These are phyloP conservation scores for Saccharomycopsis oosterbeekiorum DNA, from an alignment of 805 yeast genomes.

Conservation along the genomic window DNA sequence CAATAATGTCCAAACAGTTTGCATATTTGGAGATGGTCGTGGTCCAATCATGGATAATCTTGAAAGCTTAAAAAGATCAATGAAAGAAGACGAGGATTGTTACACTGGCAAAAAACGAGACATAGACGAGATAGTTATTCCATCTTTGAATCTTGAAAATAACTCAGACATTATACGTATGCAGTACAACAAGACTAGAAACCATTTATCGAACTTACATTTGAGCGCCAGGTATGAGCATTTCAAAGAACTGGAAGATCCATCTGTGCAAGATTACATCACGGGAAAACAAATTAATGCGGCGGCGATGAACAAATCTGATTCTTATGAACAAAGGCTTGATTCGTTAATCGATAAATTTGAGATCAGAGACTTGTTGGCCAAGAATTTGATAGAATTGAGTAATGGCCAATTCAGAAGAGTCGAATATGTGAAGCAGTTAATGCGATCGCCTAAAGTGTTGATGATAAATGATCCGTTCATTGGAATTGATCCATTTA, in stretches of 20 bases:
- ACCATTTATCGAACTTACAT: slow-evolving; percentile 36
- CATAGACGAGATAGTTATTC: not conserved
- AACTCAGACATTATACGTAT: not conserved
- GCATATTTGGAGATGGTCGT: not conserved
- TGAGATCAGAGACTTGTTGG: slow-evolving; percentile 44
- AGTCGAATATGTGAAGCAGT: slow-evolving; percentile 72
- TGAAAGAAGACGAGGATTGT: not conserved
- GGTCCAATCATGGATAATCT: not conserved
- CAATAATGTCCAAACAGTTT: not conserved
- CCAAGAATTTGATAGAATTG: slow-evolving; percentile 75
- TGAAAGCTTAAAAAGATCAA: not conserved
- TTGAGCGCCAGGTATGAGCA: slow-evolving; percentile 84
- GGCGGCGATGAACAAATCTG: slow-evolving; percentile 36
- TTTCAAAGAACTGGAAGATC: slow-evolving; percentile 77
- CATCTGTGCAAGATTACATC: slow-evolving; percentile 27
- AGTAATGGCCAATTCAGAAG: slow-evolving; percentile 93
- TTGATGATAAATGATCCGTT: slow-evolving; percentile 86
- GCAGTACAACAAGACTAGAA: not conserved
- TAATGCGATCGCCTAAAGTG: slow-evolving; percentile 54
- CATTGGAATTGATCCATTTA: slow-evolving; percentile 70
- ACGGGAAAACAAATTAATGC: slow-evolving; percentile 5
- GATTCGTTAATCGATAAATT: slow-evolving; percentile 33
- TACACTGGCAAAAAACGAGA: not conserved
- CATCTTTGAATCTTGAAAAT: not conserved
- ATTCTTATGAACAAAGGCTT: slow-evolving; percentile 39